Base-by-base conservation (phyloP, 2,329 filamentous ascomycete species). In the Penicillium paneum region DNA sequence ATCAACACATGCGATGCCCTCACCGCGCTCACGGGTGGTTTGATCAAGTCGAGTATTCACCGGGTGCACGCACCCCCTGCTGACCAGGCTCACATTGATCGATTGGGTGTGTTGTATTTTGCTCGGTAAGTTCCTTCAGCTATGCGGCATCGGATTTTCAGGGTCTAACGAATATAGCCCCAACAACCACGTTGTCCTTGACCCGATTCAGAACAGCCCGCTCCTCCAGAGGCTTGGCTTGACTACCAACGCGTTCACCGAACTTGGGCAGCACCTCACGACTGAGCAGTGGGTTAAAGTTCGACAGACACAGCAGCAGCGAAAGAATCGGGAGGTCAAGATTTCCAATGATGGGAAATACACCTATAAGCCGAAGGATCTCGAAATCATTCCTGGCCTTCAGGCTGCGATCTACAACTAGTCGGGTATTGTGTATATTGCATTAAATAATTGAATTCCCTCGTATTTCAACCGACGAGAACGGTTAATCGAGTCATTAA, bases 1-100 rank as follows among this genome's bases (percentile, higher is more conserved):
- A 78, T 82, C 29, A 82, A 82, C 48, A 76, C 79, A 0, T 78
- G 76, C 7, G 80, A 82, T 59, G 74, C 79, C 0, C 60, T 82
- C 34, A 78, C 76, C 3, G 76, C 77, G 17, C 60, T 82, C 11
- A 81, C 79, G 0, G 78, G 78, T 2, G 78, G 78, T 0, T 77
- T 78, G 46, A 68, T 81, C 40, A 81, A 81, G 64, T 76, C 72
- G 5, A 78, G 73, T 11, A 70, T 80, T n/a, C 79, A 82, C 51
- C 74, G 79, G 1, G 79, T 82, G 0, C 71, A 77, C 41, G 71
- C 74, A 11, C 79, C 78, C 1, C 79, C 79, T 0, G 58, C 71
- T 12, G 79, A 81, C 50, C 79, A 81, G 61, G 73, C 71, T 2
- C 68, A 76, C 56, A 52, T 77, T 24, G 75, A 78, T 62, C 70